phyloP scores from a whole-genome alignment of 2,329 filamentous ascomycete genomes.

The Rugonectria rugulosa region DNA sequence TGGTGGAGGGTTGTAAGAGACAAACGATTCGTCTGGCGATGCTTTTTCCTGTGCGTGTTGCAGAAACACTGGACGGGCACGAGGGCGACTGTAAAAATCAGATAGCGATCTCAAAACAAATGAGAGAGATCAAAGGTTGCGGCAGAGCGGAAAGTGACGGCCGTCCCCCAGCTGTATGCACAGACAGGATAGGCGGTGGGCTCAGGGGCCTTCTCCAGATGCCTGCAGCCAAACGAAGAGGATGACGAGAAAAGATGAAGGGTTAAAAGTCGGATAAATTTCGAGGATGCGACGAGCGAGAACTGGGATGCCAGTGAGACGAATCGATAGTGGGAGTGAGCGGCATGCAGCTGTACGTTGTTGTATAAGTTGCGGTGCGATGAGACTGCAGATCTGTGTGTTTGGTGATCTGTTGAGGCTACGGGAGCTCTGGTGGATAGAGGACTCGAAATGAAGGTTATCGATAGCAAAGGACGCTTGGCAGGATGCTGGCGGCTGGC shows the following conservation, averaged over 20 bases:
- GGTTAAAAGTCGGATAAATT: too few species aligned
- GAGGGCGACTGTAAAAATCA: background rate
- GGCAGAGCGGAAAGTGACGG: conserved; percentile 2
- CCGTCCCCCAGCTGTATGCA: conserved; percentile 10
- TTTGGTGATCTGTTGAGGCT: conserved; percentile 20
- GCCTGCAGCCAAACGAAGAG: background rate
- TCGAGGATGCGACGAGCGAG: conserved; percentile 5
- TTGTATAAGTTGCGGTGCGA: conserved; percentile 16
- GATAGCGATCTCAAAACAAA: background rate
- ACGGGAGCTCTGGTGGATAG: conserved; percentile 19
- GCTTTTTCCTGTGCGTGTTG: conserved; percentile 7
- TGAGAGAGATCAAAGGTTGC: background rate
- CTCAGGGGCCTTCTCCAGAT: conserved; percentile 9
- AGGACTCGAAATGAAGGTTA: conserved; percentile 1
- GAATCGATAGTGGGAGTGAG: conserved; percentile 33
- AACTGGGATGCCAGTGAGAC: conserved; percentile 6
- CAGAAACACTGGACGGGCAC: background rate
- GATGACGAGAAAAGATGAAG: background rate
- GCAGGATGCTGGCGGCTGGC: too few species aligned
- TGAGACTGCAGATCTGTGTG: conserved; percentile 13
- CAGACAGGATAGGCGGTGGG: conserved; percentile 18
- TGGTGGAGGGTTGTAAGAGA: conserved; percentile 5
- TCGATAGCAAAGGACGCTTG: conserved; percentile 25
- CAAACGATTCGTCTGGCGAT: conserved; percentile 5
- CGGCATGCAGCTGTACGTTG: conserved; percentile 34